A percentile compares a stretch with the other conserved stretches of the same genome.
These are phyloP conservation scores for Astrocystis sublimbata DNA, from an alignment of 495 filamentous ascomycete genomes.

Conservation along the genomic window DNA sequence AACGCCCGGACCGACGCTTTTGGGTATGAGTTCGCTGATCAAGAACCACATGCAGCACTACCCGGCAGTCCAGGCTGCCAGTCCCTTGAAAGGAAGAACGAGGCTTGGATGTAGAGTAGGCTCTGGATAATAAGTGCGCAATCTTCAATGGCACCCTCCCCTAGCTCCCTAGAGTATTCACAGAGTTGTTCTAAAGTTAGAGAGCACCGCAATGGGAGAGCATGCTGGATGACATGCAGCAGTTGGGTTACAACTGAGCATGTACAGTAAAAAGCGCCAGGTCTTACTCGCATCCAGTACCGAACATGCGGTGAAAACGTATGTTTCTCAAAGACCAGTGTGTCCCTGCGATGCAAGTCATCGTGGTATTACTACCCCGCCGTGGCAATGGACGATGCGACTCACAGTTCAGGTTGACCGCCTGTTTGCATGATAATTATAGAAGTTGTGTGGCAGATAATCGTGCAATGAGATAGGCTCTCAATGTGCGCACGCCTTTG, in stretches of 20 bases:
- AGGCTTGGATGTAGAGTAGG: neutral
- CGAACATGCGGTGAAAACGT: neutral
- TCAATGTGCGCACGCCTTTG: neutral
- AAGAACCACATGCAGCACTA: neutral
- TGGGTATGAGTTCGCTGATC: neutral
- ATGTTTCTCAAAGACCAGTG: neutral
- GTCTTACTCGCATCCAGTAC: neutral
- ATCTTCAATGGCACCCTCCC: neutral
- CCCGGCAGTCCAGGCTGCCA: no score
- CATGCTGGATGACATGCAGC: neutral
- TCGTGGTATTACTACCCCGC: neutral
- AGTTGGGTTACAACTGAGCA: neutral
- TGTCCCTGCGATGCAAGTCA: neutral
- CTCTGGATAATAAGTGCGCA: no score
- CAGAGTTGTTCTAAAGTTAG: conserved; percentile 8
- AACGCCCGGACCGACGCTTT: neutral
- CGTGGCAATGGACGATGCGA: neutral
- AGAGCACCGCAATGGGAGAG: neutral
- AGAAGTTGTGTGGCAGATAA: neutral
- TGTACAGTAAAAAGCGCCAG: no score
- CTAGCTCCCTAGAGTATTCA: no score
- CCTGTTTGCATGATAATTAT: conserved; percentile 12
- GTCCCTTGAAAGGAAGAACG: no score
- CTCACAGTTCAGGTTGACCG: neutral
- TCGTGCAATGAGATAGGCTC: neutral